Evolutionary conservation across 352 stramenopile species (phyloP).

Genomic region (Phytopythium mirpurense): DNA sequence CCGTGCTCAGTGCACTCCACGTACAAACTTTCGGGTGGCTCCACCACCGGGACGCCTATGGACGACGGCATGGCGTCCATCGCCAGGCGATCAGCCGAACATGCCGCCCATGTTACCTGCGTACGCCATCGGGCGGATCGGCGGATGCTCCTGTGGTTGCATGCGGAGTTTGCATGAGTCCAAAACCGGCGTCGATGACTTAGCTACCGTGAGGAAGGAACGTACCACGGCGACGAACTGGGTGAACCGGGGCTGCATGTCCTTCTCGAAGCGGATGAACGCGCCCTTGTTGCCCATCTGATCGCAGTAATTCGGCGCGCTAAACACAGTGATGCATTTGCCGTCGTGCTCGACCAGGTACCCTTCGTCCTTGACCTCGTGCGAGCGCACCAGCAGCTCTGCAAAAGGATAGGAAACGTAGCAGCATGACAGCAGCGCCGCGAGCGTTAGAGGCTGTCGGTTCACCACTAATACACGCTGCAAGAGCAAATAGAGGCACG

Average conservation of each 20-base stretch:
- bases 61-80: too few species aligned
- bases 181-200: too few species aligned
- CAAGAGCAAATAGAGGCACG: constrained; percentile 6
- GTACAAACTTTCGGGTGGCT: background rate
- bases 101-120: constrained; percentile 88
- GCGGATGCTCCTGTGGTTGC: constrained; percentile 68
- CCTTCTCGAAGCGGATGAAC: constrained; percentile 97
- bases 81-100: constrained; percentile 51
- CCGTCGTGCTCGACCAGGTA: constrained; percentile 99
- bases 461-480: background rate
- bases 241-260: constrained; percentile 94
- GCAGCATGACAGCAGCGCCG: too few species aligned
- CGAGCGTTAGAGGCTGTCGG: too few species aligned
- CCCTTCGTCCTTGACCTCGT: constrained; percentile 99
- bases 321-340: constrained; percentile 99
- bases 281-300: constrained; percentile 99
- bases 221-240: constrained; percentile 92
- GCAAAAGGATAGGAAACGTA: too few species aligned
- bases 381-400: constrained; percentile 96
- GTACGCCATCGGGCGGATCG: constrained; percentile 87
- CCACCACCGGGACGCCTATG: background rate
- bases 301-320: constrained; percentile 99
- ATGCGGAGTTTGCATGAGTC: background rate
- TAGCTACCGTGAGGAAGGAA: constrained; percentile 5
- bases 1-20: background rate